phyloP scores from a whole-genome alignment of 106 monocot species.

The Apostasia shenzhenica region DNA sequence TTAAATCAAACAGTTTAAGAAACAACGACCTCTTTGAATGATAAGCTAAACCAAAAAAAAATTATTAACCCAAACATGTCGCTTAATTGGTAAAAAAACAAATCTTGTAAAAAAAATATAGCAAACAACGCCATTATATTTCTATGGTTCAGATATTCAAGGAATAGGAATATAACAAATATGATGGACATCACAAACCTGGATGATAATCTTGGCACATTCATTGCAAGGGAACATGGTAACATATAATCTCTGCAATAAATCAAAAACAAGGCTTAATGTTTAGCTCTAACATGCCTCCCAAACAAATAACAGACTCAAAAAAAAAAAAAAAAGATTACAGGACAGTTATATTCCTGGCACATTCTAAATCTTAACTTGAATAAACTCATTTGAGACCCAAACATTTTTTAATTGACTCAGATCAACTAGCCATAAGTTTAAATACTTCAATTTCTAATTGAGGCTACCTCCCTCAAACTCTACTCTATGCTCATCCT shows the following conservation, averaged over 20 bases:
- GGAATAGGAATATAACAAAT: background rate
- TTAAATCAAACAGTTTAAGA: too few relatives aligned
- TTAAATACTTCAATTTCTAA: too few relatives aligned
- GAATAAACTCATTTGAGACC: too few relatives aligned
- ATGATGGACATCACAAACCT: conserved; percentile 32
- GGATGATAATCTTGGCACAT: conserved; percentile 96
- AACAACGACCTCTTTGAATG: too few relatives aligned
- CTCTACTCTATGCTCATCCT: too few relatives aligned
- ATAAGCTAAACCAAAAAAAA: too few relatives aligned
- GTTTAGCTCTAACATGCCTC: background rate
- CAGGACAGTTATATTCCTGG: background rate
- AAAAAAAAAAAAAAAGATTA: background rate
- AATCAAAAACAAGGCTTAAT: background rate
- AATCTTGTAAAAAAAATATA: too few relatives aligned
- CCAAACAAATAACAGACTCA: background rate
- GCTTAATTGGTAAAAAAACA: too few relatives aligned
- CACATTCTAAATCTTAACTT: background rate
- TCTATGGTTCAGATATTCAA: background rate
- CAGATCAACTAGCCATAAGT: too few relatives aligned
- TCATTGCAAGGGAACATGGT: conserved; percentile 99
- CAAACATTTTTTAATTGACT: too few relatives aligned
- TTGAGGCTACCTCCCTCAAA: too few relatives aligned
- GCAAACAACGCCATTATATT: background rate
- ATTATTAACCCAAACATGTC: too few relatives aligned
- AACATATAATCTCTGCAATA: conserved; percentile 81